Conservation (phyloP, 1,284 basidiomycete species). For the Vanrija humicola region DNA sequence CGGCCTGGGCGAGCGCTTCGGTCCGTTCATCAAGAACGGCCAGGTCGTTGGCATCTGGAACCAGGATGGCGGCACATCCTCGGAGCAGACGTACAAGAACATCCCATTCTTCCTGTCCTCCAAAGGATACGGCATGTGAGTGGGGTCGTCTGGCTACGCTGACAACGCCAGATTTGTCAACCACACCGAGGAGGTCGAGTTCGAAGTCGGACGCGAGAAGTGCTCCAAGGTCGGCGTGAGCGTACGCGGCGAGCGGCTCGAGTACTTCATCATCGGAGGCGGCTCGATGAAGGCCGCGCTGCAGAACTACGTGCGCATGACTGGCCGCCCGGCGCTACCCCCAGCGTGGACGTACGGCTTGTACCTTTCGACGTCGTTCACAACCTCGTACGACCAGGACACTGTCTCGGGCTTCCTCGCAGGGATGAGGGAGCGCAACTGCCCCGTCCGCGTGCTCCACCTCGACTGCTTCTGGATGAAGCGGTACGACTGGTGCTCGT, state of each 20-base stretch:
- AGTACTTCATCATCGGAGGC: conserved; percentile 58
- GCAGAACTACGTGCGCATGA: conserved; percentile 27
- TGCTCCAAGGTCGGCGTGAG: conserved; percentile 65
- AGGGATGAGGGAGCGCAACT: conserved; percentile 64
- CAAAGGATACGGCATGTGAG: conserved; percentile 60
- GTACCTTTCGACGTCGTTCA: conserved; percentile 71
- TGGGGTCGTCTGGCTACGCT: too few species aligned
- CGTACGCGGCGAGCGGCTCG: conserved; percentile 61
- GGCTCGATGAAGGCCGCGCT: conserved; percentile 37
- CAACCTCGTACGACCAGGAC: conserved; percentile 62
- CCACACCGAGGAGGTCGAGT: conserved; percentile 64
- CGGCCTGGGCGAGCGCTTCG: conserved; percentile 65
- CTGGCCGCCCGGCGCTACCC: conserved; percentile 52
- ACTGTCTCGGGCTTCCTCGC: conserved; percentile 66
- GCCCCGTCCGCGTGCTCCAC: conserved; percentile 67
- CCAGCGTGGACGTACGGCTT: conserved; percentile 70
- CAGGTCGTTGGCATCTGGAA: conserved; percentile 64
- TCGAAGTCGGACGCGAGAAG: conserved; percentile 70
- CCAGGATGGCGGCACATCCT: conserved; percentile 54
- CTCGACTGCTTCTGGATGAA: conserved; percentile 79
- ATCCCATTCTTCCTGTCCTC: conserved; percentile 49
- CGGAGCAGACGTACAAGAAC: conserved; percentile 64
- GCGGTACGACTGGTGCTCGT: conserved; percentile 73
- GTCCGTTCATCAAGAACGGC: conserved; percentile 70
- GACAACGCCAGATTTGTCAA: conserved; percentile 56